Base-by-base conservation (phyloP, 208 protist genomes). In the Leishmania guyanensis region DNA sequence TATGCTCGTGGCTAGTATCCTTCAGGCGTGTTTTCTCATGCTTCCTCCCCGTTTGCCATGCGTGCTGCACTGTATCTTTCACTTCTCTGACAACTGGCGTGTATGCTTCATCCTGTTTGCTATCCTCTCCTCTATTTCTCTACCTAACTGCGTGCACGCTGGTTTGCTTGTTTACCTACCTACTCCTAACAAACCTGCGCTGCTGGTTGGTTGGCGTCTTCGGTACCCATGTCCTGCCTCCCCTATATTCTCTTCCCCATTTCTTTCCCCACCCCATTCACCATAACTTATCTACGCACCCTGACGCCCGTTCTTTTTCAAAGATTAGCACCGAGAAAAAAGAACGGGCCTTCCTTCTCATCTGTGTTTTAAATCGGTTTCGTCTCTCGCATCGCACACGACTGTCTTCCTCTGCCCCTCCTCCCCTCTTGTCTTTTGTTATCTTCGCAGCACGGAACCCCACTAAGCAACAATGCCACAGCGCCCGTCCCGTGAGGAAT, bases 401-500 rank as follows among this genome's bases (percentile, higher is more conserved):
- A 12, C 29, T n/a, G 22, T 36, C 62, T 71, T 53, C n/a, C 60
- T 39, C 43, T 39, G n/a, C 46, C 64, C 60, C 29, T 22, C 50
- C 46, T 48, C 60, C 29, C 17, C 50, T 46, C n/a, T 33, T 60
- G 36, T 14, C 48, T 36, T 26, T 39, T 20, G 12, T 68, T 4
- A 29, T 16, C 14, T 3, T 53, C 58, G 54, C 53, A 72, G 50
- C 26, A 22, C 73, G 12, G 48, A 22, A 72, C 12, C 2, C 36
- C 17, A 20, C 53, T 22, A 22, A 68, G 48, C 56, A 58, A 86
- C 62, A 26, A 93, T 92, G 88, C 86, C 89, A 5, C 53, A 75
- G 43, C 88, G 85, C 77, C 91, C 91, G 78, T 90, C 91, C 71
- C 89, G 88, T 83, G 89, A 92, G 16, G 92, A 96, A 71, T 96